A percentile compares a stretch with the other conserved stretches of the same genome.
These are phyloP conservation scores for Podospora fimiseda DNA, from an alignment of 495 filamentous ascomycete genomes.

Conservation along the genomic window DNA sequence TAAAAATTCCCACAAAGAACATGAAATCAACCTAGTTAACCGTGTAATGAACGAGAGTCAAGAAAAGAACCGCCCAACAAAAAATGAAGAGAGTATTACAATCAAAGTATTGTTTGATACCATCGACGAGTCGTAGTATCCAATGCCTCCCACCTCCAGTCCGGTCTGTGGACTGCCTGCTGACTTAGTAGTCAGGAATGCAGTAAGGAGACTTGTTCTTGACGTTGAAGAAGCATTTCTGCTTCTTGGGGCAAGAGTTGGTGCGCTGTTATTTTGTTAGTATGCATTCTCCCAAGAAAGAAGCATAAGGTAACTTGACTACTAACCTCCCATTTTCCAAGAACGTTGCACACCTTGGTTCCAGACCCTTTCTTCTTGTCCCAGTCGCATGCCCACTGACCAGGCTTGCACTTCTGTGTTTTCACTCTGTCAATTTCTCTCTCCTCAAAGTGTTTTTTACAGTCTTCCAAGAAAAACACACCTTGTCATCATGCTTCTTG, in stretches of 20 bases:
- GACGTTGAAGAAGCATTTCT: constrained; percentile 17
- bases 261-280: constrained; percentile 9
- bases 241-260: constrained; percentile 16
- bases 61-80: too few relatives aligned
- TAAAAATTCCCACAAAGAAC: too few relatives aligned
- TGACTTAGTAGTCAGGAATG: constrained; percentile 7
- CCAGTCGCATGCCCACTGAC: constrained; percentile 19
- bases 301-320: too few relatives aligned
- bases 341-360: background rate
- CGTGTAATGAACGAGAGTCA: too few relatives aligned
- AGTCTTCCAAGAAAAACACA: background rate
- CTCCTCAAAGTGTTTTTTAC: background rate
- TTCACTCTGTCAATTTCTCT: background rate
- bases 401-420: constrained; percentile 18
- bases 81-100: too few relatives aligned
- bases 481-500: background rate
- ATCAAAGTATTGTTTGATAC: too few relatives aligned
- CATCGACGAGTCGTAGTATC: background rate
- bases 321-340: too few relatives aligned
- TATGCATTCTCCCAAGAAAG: background rate
- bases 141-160: too few relatives aligned
- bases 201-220: constrained; percentile 27
- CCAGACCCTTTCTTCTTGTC: constrained; percentile 3
- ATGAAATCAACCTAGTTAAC: too few relatives aligned
- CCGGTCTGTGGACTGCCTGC: background rate